Conservation (phyloP, 192 early-diverging fungal species). For the Coemansia sp. region DNA sequence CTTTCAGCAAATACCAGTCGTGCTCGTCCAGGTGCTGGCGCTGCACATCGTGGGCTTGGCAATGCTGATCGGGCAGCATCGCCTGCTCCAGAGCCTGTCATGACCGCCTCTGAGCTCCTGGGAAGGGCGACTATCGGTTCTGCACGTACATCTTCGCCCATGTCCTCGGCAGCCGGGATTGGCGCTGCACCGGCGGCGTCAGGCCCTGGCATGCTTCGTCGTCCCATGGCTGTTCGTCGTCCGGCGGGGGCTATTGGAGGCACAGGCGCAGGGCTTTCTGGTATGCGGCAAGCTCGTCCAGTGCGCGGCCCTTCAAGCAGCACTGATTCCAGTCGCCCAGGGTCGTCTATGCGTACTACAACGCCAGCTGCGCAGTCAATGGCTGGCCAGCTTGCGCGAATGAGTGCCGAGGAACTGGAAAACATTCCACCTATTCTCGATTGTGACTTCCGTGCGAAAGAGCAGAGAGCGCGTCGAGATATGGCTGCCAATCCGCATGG, state of each 20-base stretch:
- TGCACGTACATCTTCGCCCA: conserved; percentile 4
- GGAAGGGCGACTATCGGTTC: conserved; percentile 20
- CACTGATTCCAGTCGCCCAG: conserved; percentile 24
- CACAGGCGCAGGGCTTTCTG: conserved; percentile 4
- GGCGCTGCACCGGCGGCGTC: neutral
- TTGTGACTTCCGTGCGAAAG: conserved; percentile 67
- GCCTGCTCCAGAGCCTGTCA: conserved; percentile 43
- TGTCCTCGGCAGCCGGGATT: neutral
- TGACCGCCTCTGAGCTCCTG: conserved; percentile 52
- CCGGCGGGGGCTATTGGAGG: conserved; percentile 15
- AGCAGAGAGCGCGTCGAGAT: conserved; percentile 69
- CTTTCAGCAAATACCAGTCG: neutral
- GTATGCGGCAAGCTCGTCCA: conserved; percentile 20
- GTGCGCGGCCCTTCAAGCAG: conserved; percentile 18
- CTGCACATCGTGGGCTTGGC: neutral
- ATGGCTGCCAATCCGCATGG: conserved; percentile 68
- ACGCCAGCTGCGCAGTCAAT: conserved; percentile 19
- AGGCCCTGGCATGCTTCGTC: conserved; percentile 42
- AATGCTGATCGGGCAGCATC: conserved; percentile 28
- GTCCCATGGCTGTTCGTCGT: conserved; percentile 51
- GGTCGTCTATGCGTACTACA: conserved; percentile 23
- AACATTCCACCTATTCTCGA: conserved; percentile 62
- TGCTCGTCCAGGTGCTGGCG: conserved; percentile 14
- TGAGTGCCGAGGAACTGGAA: conserved; percentile 53
- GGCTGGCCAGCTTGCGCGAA: conserved; percentile 33